phyloP scores from a whole-genome alignment of 306 rosid species.

The Comarum palustre region DNA sequence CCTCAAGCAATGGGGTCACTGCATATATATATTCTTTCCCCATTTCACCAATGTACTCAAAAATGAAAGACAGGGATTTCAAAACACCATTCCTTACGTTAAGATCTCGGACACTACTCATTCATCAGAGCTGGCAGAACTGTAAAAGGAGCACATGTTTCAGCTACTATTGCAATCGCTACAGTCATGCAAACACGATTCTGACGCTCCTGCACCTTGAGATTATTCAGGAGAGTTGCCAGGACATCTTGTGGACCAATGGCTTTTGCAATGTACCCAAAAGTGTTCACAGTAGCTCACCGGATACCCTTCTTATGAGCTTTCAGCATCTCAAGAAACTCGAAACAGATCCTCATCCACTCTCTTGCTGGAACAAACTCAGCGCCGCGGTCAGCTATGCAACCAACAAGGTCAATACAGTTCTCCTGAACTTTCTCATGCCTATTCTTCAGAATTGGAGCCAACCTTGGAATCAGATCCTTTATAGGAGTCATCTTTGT shows the following conservation, averaged over 20 bases:
- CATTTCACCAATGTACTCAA: conserved; percentile 97
- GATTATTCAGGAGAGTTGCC: conserved; percentile 77
- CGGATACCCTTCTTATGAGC: conserved; percentile 96
- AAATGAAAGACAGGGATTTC: conserved; percentile 89
- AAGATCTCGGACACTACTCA: conserved; percentile 91
- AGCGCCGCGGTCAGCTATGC: conserved; percentile 97
- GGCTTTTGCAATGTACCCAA: conserved; percentile 90
- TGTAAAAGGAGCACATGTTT: conserved; percentile 90
- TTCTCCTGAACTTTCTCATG: conserved; percentile 96
- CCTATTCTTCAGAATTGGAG: conserved; percentile 94
- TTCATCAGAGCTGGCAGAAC: conserved; percentile 95
- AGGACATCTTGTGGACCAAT: conserved; percentile 93
- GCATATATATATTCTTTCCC: conserved; percentile 96
- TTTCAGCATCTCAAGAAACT: conserved; percentile 97
- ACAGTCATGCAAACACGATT: conserved; percentile 96
- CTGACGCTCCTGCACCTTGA: conserved; percentile 93
- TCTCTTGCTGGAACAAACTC: conserved; percentile 96
- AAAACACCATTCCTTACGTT: conserved; percentile 91
- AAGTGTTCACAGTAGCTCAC: conserved; percentile 84
- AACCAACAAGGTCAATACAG: conserved; percentile 89
- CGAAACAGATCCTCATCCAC: conserved; percentile 98
- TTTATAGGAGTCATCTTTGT: conserved; percentile 98
- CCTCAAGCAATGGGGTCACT: conserved; percentile 91
- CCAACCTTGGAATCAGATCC: conserved; percentile 86
- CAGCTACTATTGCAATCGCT: conserved; percentile 91